These are phyloP conservation scores for Plasmodium coatneyi DNA, from an alignment of 169 alveolate species.

Conservation along the genomic window DNA sequence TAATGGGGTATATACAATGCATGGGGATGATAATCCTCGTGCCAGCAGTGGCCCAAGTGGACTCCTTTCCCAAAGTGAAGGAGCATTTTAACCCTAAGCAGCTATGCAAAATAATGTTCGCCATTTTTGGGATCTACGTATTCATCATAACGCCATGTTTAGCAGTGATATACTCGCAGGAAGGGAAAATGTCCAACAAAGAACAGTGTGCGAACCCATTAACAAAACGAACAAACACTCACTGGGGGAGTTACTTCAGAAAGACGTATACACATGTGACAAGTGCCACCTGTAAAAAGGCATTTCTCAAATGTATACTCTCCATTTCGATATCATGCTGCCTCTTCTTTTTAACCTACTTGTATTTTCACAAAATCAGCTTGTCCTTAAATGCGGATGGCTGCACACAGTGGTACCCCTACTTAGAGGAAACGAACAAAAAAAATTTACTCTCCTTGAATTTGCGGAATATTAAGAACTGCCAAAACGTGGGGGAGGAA, in stretches of 20 bases:
- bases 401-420: conserved; percentile 34
- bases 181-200: background rate
- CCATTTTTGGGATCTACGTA: background rate
- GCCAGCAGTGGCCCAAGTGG: conserved; percentile 25
- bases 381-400: conserved; percentile 41
- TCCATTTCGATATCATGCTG: background rate
- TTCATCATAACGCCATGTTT: conserved; percentile 23
- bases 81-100: background rate
- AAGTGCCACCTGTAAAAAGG: background rate
- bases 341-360: conserved; percentile 18
- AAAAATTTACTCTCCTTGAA: conserved; percentile 4
- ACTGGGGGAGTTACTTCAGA: background rate
- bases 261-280: background rate
- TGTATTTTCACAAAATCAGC: conserved; percentile 2
- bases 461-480: conserved; percentile 9
- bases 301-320: background rate
- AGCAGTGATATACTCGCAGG: conserved; percentile 3
- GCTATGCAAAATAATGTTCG: conserved; percentile 11
- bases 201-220: background rate
- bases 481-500: conserved; percentile 9
- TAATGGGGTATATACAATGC: conserved; percentile 41
- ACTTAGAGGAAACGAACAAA: conserved; percentile 7
- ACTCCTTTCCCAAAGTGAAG: background rate
- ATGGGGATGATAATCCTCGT: conserved; percentile 26
- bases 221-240: background rate